These are phyloP conservation scores for Larix sibirica DNA, from an alignment of 83 land plant genomes.

Conservation along the genomic window DNA sequence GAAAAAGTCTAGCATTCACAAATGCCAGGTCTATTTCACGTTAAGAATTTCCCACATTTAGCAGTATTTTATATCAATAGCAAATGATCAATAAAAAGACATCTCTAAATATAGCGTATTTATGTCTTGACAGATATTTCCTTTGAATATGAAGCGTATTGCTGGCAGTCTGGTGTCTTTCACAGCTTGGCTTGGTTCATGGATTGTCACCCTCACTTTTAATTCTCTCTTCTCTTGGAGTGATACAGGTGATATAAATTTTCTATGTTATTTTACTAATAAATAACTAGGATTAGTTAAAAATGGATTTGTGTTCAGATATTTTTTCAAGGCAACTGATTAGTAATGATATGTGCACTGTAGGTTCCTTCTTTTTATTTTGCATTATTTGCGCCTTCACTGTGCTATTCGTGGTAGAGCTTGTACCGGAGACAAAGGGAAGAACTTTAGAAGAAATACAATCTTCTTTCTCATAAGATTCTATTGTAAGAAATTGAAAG, in stretches of 20 bases:
- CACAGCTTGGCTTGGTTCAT: slow-evolving; percentile 52
- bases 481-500: too few relatives aligned
- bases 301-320: background rate
- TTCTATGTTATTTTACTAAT: background rate
- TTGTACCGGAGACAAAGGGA: slow-evolving; percentile 75
- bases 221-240: slow-evolving; percentile 66
- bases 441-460: slow-evolving; percentile 59
- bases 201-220: slow-evolving; percentile 56
- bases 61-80: too few relatives aligned
- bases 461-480: slow-evolving; percentile 10
- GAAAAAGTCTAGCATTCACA: too few relatives aligned
- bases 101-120: too few relatives aligned
- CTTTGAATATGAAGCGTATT: slow-evolving; percentile 62
- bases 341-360: background rate
- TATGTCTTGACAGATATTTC: slow-evolving; percentile 40
- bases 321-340: background rate
- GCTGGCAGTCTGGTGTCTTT: slow-evolving; percentile 68
- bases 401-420: slow-evolving; percentile 41
- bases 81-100: too few relatives aligned
- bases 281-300: background rate
- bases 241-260: slow-evolving; percentile 35
- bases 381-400: slow-evolving; percentile 33
- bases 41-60: too few relatives aligned
- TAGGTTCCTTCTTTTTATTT: slow-evolving; percentile 54
- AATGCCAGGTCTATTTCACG: too few relatives aligned